Conservation (phyloP, 305 asterid genomes). For the Solanum hybrid region DNA sequence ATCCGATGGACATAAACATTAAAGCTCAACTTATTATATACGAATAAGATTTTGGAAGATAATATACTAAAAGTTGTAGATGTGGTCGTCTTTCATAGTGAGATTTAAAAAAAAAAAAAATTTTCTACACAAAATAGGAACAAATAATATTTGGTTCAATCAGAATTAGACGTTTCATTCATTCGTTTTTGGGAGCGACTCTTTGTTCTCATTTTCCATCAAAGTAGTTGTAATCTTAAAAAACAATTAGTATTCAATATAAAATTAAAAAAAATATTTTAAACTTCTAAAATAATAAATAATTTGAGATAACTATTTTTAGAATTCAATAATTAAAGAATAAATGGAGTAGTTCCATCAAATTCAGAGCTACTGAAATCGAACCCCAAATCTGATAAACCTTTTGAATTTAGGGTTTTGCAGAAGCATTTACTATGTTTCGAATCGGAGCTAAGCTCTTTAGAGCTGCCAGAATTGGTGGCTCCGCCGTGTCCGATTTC, state of each 20-base stretch:
- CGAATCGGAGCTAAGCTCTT: constrained; percentile 24
- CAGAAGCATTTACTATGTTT: constrained; percentile 23
- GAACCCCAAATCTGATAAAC: background rate
- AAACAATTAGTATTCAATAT: background rate
- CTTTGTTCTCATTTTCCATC: fast-evolving
- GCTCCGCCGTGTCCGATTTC: constrained; percentile 21
- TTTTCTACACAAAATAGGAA: background rate
- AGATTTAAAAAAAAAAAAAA: too few species aligned
- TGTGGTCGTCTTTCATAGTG: too few species aligned
- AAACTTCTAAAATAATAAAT: background rate
- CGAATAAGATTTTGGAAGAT: background rate
- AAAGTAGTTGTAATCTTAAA: background rate
- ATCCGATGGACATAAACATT: fast-evolving
- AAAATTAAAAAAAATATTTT: background rate
- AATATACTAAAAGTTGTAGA: too few species aligned
- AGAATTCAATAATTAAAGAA: background rate
- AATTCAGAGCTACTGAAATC: background rate
- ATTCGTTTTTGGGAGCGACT: background rate
- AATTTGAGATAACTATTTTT: background rate
- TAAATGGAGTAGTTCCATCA: background rate
- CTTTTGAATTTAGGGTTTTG: background rate
- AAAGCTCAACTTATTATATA: too few species aligned
- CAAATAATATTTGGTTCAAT: too few species aligned
- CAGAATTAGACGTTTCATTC: background rate
- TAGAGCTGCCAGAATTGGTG: constrained; percentile 25